Base-by-base conservation (phyloP, 805 yeast genomes). In the Metschnikowia similis region DNA sequence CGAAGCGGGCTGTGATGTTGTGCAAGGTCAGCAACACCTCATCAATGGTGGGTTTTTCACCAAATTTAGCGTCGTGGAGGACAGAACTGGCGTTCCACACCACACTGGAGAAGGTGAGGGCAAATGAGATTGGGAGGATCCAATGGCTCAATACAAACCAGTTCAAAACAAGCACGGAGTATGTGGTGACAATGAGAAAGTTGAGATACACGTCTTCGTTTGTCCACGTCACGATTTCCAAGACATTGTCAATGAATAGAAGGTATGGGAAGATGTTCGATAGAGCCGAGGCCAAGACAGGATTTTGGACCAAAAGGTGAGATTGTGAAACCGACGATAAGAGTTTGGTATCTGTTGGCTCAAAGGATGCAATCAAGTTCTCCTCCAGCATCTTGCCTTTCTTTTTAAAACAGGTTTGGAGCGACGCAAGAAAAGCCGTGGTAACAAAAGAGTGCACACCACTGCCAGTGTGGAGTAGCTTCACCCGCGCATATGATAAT, bases 191-290 rank as follows among this genome's bases (percentile, higher is more conserved):
- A 1, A 72, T 35, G 6, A 79, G 57, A 49, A 77, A 71, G 55
- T 79, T 80, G 51, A 67, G 67, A 55, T 75, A 77, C 8, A 75
- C 72, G 48, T 77, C 79, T 4, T 70, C 75, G 51, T 78, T 77
- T 1, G 85, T 79, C 85, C 85, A 80, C 1, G 84, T 79, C 17
- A 79, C 52, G 11, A 76, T 60, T 35, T 76, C 76, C 14, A 80
- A 59, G 6, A 71, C 48, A 38, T 69, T 64, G 58, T 80, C 83
- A 6, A 74, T 59, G 21, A 79, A 56, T 13, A 77, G 58, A 31
- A 80, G 62, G 50, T 74, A 65, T 1, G 84, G 84, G 52, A 76
- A 79, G 30, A 74, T 68, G 38, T 74, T 66, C 35, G 77, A 69
- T 29, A 80, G 65, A 1, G 80, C 75, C 8, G 77, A 65, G 7